These are phyloP conservation scores for Capsicum chinense DNA, from an alignment of 257 asterid species.

Conservation along the genomic window DNA sequence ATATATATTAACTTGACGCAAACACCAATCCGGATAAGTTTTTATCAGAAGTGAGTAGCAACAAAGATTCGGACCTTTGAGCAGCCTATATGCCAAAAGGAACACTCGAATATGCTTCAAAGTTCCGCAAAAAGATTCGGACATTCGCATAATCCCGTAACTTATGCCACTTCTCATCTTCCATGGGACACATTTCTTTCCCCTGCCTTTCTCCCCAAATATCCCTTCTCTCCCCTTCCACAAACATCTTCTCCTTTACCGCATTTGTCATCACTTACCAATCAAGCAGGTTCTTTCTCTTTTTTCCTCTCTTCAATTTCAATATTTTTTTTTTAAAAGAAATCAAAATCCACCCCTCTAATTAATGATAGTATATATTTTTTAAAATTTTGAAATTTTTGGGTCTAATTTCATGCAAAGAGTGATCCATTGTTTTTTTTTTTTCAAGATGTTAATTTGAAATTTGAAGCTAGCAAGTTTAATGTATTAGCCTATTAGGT, in stretches of 20 bases:
- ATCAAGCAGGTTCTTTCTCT: conserved; percentile 15
- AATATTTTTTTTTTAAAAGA: not conserved
- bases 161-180: not conserved
- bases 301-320: not conserved
- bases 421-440: too few species aligned
- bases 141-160: not conserved
- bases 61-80: not conserved
- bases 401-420: too few species aligned
- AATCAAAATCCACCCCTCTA: not conserved
- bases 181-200: not conserved
- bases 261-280: not conserved
- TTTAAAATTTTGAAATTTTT: not conserved
- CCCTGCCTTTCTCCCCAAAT: not conserved
- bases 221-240: not conserved
- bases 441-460: too few species aligned
- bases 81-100: not conserved
- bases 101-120: conserved; percentile 25
- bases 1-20: too few species aligned
- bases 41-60: too few species aligned
- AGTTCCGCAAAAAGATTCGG: conserved; percentile 14
- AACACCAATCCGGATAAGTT: too few species aligned
- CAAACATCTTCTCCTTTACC: not conserved
- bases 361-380: not conserved
- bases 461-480: too few species aligned
- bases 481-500: too few species aligned